Conservation (phyloP, 192 early-diverging fungal species). For the Gaertneriomyces sp. region DNA sequence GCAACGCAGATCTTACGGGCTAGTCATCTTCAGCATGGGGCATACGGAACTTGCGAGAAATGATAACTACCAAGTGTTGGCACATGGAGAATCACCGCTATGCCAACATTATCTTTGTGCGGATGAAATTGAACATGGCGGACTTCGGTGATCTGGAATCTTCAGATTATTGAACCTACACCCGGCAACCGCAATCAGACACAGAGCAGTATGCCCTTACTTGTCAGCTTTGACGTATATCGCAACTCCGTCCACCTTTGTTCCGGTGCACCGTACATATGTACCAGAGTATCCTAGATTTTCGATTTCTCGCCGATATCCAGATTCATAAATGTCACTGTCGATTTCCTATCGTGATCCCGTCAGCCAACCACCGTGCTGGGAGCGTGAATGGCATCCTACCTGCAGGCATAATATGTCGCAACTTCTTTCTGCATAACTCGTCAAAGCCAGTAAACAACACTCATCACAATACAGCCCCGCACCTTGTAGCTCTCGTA, state of each 20-base stretch:
- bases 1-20: slow-evolving; percentile 20
- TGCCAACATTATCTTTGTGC: slow-evolving; percentile 19
- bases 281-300: slow-evolving; percentile 16
- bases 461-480: too few relatives aligned
- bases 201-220: neutral
- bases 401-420: slow-evolving; percentile 28
- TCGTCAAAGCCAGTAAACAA: too few relatives aligned
- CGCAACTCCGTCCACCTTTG: slow-evolving; percentile 23
- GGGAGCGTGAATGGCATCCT: neutral
- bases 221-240: slow-evolving; percentile 11
- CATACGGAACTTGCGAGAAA: neutral
- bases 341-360: slow-evolving; percentile 13
- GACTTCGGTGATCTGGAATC: slow-evolving; percentile 1
- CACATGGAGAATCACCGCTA: slow-evolving; percentile 2
- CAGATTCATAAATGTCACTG: slow-evolving; percentile 8
- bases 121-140: slow-evolving; percentile 21
- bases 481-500: neutral
- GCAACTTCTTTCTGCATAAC: neutral
- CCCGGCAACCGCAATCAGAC: neutral
- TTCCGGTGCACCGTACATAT: slow-evolving; percentile 24
- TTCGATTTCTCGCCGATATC: slow-evolving; percentile 10
- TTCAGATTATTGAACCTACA: slow-evolving; percentile 3
- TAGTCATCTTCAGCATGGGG: neutral
- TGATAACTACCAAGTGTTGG: neutral
- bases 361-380: too few relatives aligned